Evolutionary conservation across 805 yeast genomes (phyloP).

Genomic region (Yarrowia sp.): DNA sequence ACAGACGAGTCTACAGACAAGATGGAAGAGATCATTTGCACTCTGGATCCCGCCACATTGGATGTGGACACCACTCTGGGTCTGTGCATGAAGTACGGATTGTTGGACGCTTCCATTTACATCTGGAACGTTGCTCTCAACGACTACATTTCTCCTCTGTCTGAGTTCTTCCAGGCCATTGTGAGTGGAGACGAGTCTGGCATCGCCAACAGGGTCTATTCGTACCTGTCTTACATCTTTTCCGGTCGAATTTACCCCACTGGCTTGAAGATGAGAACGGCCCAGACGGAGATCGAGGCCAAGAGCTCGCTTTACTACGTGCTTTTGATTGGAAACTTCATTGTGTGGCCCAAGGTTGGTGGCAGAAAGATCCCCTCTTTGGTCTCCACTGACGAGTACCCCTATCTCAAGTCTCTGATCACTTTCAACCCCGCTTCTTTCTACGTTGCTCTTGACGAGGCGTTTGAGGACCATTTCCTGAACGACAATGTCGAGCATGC

Average conservation of each 20-base stretch:
- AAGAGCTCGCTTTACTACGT: slow-evolving; percentile 54
- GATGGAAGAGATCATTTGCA: slow-evolving; percentile 67
- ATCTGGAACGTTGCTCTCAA: slow-evolving; percentile 67
- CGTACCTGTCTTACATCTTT: slow-evolving; percentile 64
- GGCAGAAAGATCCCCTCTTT: slow-evolving; percentile 11
- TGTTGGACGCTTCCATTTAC: slow-evolving; percentile 63
- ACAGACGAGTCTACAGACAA: slow-evolving; percentile 44
- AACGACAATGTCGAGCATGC: slow-evolving; percentile 46
- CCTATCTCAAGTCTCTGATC: slow-evolving; percentile 63
- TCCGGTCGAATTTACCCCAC: slow-evolving; percentile 84
- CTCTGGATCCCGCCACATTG: slow-evolving; percentile 61
- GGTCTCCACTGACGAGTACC: slow-evolving; percentile 46
- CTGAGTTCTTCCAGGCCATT: slow-evolving; percentile 50
- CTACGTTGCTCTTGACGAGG: slow-evolving; percentile 70
- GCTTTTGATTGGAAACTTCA: slow-evolving; percentile 52
- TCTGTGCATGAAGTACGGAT: slow-evolving; percentile 54
- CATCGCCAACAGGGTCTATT: slow-evolving; percentile 44
- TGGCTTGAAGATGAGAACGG: slow-evolving; percentile 47
- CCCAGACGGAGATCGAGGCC: slow-evolving; percentile 41
- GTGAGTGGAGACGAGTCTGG: slow-evolving; percentile 28
- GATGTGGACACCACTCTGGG: slow-evolving; percentile 76
- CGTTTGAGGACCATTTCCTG: slow-evolving; percentile 73
- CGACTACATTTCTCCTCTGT: slow-evolving; percentile 71
- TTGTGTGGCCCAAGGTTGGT: slow-evolving; percentile 8
- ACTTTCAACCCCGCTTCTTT: slow-evolving; percentile 55